Conservation (phyloP, 2,329 filamentous ascomycete species). For the Microascus cirrosus region DNA sequence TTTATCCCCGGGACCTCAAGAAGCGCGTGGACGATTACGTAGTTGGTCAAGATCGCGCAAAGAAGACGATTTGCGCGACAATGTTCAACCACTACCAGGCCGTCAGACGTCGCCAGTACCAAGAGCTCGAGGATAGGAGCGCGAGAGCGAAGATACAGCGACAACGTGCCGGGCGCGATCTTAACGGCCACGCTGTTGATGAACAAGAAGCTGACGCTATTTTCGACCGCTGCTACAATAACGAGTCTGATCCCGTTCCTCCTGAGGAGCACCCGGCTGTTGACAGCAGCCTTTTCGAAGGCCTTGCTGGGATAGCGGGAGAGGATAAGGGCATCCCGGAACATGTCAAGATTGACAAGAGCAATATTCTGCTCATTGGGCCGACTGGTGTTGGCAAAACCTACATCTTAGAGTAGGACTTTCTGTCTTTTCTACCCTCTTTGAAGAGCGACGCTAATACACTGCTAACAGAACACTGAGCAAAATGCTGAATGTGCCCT, state of each 20-base stretch:
- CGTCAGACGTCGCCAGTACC: slow-evolving; percentile 64
- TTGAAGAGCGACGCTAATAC: slow-evolving; percentile 9
- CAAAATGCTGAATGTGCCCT: slow-evolving; percentile 86
- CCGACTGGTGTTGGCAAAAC: slow-evolving; percentile 96
- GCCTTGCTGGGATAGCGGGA: slow-evolving; percentile 28
- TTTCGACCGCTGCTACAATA: not conserved
- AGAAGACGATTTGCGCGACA: slow-evolving; percentile 85
- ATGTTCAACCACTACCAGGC: slow-evolving; percentile 97
- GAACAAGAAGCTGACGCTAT: slow-evolving; percentile 12
- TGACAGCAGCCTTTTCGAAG: slow-evolving; percentile 16
- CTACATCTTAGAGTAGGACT: slow-evolving; percentile 63
- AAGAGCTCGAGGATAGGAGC: slow-evolving; percentile 56
- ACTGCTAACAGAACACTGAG: slow-evolving; percentile 59
- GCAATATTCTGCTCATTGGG: slow-evolving; percentile 81
- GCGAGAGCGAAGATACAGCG: slow-evolving; percentile 54
- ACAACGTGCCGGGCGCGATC: slow-evolving; percentile 60
- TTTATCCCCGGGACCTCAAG: slow-evolving; percentile 64
- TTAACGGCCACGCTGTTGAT: slow-evolving; percentile 19
- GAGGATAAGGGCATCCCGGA: slow-evolving; percentile 32
- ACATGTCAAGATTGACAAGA: slow-evolving; percentile 78
- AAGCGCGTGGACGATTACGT: slow-evolving; percentile 91
- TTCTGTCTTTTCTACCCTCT: not conserved
- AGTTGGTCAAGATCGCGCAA: slow-evolving; percentile 87
- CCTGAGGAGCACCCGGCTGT: not conserved
- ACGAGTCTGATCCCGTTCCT: not conserved